phyloP scores from a whole-genome alignment of 2,329 filamentous ascomycete genomes.

The Alternaria solani region DNA sequence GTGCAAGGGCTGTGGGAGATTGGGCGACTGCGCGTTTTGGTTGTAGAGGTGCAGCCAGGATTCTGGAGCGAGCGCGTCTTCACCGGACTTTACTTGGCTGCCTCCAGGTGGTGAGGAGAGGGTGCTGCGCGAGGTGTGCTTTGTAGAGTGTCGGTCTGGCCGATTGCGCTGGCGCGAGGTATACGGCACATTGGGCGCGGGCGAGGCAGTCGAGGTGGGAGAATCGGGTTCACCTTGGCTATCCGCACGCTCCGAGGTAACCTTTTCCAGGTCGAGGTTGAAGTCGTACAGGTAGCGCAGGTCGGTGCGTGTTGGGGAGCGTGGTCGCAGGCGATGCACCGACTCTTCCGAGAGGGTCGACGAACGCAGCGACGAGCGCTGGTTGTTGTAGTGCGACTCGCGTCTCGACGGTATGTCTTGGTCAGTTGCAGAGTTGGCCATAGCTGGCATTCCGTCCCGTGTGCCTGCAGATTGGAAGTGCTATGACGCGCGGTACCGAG shows the following conservation, averaged over 20 bases:
- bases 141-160: constrained; percentile 5
- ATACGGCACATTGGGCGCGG: constrained; percentile 27
- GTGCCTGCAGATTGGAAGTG: constrained; percentile 14
- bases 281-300: constrained; percentile 28
- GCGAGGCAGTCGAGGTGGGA: constrained; percentile 17
- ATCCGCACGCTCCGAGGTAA: constrained; percentile 22
- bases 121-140: constrained; percentile 12
- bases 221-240: constrained; percentile 16
- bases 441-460: constrained; percentile 16
- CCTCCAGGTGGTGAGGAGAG: constrained; percentile 5
- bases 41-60: constrained; percentile 20
- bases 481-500: constrained; percentile 18
- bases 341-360: constrained; percentile 16
- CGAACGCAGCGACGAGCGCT: constrained; percentile 44
- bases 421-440: constrained; percentile 29
- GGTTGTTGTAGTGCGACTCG: constrained; percentile 45
- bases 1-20: constrained; percentile 4
- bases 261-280: constrained; percentile 19
- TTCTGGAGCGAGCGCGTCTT: constrained; percentile 13
- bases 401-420: constrained; percentile 34
- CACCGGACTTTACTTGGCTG: constrained; percentile 1
- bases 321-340: constrained; percentile 24
- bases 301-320: constrained; percentile 22
- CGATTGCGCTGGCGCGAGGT: constrained; percentile 7
- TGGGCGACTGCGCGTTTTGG: constrained; percentile 15